Evolutionary conservation across 2,329 filamentous ascomycete species (phyloP).

Genomic region (Claviceps sorghi): DNA sequence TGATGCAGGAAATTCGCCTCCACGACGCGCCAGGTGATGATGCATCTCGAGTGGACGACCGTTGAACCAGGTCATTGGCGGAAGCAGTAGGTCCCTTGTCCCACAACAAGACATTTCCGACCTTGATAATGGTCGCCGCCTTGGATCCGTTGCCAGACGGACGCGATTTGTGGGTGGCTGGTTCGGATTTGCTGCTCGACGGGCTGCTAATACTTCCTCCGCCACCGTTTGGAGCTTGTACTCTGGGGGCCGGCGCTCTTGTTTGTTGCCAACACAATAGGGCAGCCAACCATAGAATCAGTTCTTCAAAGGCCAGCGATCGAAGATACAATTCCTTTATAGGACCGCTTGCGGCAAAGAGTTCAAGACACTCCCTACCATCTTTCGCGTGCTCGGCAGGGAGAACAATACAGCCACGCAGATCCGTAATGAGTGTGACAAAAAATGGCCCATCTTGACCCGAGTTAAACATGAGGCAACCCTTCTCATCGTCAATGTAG

Average conservation of each 20-base stretch:
- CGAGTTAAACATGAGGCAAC: slow-evolving; percentile 60
- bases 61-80: slow-evolving; percentile 40
- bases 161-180: slow-evolving; percentile 29
- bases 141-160: slow-evolving; percentile 19
- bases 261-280: slow-evolving; percentile 71
- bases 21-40: slow-evolving; percentile 48
- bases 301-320: slow-evolving; percentile 48
- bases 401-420: slow-evolving; percentile 58
- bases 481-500: slow-evolving; percentile 63
- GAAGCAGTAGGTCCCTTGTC: slow-evolving; percentile 53
- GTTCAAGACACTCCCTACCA: slow-evolving; percentile 35
- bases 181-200: slow-evolving; percentile 18
- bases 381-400: slow-evolving; percentile 33
- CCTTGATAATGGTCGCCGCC: slow-evolving; percentile 70
- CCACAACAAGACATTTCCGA: slow-evolving; percentile 83
- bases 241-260: slow-evolving; percentile 42
- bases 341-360: slow-evolving; percentile 33
- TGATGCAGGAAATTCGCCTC: slow-evolving; percentile 79
- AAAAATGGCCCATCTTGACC: slow-evolving; percentile 52
- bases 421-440: slow-evolving; percentile 53
- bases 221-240: slow-evolving; percentile 33
- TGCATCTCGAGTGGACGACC: slow-evolving; percentile 42
- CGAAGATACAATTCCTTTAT: slow-evolving; percentile 48
- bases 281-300: slow-evolving; percentile 68
- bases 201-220: slow-evolving; percentile 13